Evolutionary conservation across 2,329 filamentous ascomycete species (phyloP).

Genomic region (Trichophyton rubrum): DNA sequence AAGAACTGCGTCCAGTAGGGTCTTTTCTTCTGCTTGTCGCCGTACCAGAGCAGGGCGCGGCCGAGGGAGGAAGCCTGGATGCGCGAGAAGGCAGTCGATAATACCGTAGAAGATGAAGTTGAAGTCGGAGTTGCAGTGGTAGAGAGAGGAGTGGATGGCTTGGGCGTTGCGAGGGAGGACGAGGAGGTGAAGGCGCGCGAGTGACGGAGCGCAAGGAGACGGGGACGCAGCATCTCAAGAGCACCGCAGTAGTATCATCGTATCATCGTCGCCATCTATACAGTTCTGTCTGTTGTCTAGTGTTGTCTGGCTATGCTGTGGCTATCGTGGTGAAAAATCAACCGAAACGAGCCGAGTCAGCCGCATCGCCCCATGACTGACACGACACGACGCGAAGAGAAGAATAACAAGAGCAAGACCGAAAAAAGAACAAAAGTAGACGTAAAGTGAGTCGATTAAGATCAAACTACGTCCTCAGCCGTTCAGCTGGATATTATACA

Average conservation of each 20-base stretch:
- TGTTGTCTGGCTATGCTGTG: not conserved
- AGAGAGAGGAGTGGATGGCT: too few relatives aligned
- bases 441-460: not conserved
- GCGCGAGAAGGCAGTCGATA: not conserved
- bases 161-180: too few relatives aligned
- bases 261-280: too few relatives aligned
- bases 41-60: slow-evolving; percentile 41
- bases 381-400: too few relatives aligned
- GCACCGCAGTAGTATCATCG: too few relatives aligned
- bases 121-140: not conserved
- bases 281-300: too few relatives aligned
- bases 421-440: not conserved
- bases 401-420: not conserved
- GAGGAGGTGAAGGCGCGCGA: too few relatives aligned
- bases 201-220: too few relatives aligned
- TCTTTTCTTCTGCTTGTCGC: slow-evolving; percentile 54
- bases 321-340: not conserved
- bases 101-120: not conserved
- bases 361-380: not conserved
- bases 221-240: too few relatives aligned
- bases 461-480: not conserved
- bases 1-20: slow-evolving; percentile 71
- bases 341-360: not conserved
- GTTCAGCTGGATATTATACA: slow-evolving; percentile 10
- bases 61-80: slow-evolving; percentile 16